A percentile compares a stretch with the other conserved stretches of the same genome.
Conservation (phyloP, 2,329 filamentous ascomycete genomes). For the Pseudogymnoascus sp. region DNA sequence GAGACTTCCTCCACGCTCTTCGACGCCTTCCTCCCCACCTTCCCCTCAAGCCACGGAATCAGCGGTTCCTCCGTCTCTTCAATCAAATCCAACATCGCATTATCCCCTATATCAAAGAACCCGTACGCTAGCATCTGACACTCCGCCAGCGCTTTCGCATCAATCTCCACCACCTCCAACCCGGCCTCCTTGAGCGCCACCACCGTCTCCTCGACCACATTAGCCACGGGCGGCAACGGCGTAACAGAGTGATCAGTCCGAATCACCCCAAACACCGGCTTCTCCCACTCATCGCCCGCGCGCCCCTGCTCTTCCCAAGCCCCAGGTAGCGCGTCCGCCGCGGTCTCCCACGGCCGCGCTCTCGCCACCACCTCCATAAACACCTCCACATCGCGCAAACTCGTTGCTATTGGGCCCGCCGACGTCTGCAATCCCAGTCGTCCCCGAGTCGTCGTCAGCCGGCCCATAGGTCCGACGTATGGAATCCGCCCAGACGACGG, state of each 20-base stretch:
- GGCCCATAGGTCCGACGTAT: conserved; percentile 37
- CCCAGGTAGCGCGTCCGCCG: conserved; percentile 37
- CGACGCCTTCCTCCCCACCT: conserved; percentile 42
- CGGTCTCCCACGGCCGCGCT: conserved; percentile 42
- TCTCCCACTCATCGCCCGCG: conserved; percentile 17
- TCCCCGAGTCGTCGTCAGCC: conserved; percentile 47
- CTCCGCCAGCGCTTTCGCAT: conserved; percentile 46
- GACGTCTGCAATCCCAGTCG: conserved; percentile 41
- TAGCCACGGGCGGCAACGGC: conserved; percentile 44
- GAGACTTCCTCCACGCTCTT: conserved; percentile 42
- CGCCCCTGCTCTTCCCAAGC: conserved; percentile 31
- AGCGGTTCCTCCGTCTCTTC: conserved; percentile 49
- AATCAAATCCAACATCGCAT: conserved; percentile 49
- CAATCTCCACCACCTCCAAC: conserved; percentile 52
- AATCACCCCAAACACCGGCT: conserved; percentile 40
- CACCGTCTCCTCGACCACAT: conserved; percentile 40
- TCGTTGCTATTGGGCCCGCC: conserved; percentile 41
- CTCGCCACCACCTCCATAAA: conserved; percentile 44
- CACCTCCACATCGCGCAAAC: conserved; percentile 42
- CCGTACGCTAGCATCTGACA: conserved; percentile 50
- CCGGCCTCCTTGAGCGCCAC: conserved; percentile 34
- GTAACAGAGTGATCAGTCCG: conserved; percentile 42
- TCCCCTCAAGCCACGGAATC: conserved; percentile 50
- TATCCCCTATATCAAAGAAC: conserved; percentile 50
- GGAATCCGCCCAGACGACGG: conserved; percentile 34